phyloP scores from a whole-genome alignment of 2,329 filamentous ascomycete genomes.

The Akanthomyces lecanii region DNA sequence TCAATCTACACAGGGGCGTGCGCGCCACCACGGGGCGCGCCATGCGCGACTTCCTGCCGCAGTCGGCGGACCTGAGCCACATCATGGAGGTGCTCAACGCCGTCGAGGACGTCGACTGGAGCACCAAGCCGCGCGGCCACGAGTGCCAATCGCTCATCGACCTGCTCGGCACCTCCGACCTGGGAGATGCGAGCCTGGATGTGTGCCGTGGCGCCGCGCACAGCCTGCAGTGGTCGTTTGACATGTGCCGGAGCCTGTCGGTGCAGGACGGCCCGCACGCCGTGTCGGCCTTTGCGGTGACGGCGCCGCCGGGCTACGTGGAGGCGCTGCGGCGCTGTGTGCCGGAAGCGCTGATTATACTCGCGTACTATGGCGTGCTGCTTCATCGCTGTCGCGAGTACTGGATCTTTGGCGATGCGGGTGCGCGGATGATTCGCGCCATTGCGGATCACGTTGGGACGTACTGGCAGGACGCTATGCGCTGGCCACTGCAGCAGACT shows the following conservation, averaged over 20 bases:
- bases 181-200: constrained; percentile 25
- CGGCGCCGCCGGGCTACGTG: constrained; percentile 31
- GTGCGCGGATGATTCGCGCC: constrained; percentile 29
- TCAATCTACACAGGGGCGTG: constrained; percentile 41
- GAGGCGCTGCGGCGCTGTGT: constrained; percentile 32
- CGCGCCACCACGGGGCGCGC: constrained; percentile 31
- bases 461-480: constrained; percentile 31
- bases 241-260: constrained; percentile 27
- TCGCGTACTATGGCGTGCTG: constrained; percentile 47
- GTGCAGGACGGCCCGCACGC: constrained; percentile 27
- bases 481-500: constrained; percentile 32
- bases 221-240: constrained; percentile 33
- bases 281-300: constrained; percentile 30
- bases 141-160: constrained; percentile 27
- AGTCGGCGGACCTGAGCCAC: constrained; percentile 32
- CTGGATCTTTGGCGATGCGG: constrained; percentile 38
- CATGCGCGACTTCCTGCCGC: constrained; percentile 32
- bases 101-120: constrained; percentile 19
- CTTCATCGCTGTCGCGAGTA: constrained; percentile 37
- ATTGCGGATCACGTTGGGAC: constrained; percentile 31
- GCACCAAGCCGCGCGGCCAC: constrained; percentile 19
- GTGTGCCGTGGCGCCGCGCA: constrained; percentile 29
- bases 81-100: constrained; percentile 22
- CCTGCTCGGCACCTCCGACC: constrained; percentile 31
- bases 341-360: constrained; percentile 41